Conservation (phyloP, 345 rosid genomes). For the Euphorbia peplus region DNA sequence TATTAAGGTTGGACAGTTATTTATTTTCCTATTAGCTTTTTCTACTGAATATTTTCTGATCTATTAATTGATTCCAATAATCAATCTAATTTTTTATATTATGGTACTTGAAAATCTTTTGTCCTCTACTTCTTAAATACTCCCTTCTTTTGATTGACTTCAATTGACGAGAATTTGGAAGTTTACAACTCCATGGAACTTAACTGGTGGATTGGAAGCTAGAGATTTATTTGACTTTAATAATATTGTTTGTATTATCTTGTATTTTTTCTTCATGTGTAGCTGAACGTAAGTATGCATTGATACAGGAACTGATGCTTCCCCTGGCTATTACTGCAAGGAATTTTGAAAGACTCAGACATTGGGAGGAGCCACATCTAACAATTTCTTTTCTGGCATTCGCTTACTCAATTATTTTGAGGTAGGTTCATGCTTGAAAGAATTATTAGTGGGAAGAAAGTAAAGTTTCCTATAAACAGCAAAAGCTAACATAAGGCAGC, state of each 20-base stretch:
- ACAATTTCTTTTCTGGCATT: conserved; percentile 74
- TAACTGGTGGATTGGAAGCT: too few species aligned
- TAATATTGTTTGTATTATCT: background rate
- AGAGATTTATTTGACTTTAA: too few species aligned
- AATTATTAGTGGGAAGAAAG: background rate
- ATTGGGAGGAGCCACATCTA: conserved; percentile 89
- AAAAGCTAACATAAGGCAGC: background rate
- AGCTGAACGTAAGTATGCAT: background rate
- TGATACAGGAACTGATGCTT: conserved; percentile 74
- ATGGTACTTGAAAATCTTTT: too few species aligned
- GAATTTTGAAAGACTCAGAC: conserved; percentile 65
- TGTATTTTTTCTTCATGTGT: background rate
- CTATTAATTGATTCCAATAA: background rate
- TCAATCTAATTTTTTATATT: too few species aligned
- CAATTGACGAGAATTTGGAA: too few species aligned
- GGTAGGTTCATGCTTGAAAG: conserved; percentile 42
- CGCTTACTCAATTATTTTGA: conserved; percentile 65
- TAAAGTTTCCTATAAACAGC: background rate
- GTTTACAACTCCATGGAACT: too few species aligned
- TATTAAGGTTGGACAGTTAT: conserved; percentile 55
- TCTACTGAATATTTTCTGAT: background rate
- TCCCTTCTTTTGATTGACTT: too few species aligned
- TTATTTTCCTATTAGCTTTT: conserved; percentile 11
- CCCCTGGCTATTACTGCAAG: conserved; percentile 58
- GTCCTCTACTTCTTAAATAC: too few species aligned